Conservation (phyloP, 1,284 basidiomycete genomes). For the Paramarasmius palmivorus region DNA sequence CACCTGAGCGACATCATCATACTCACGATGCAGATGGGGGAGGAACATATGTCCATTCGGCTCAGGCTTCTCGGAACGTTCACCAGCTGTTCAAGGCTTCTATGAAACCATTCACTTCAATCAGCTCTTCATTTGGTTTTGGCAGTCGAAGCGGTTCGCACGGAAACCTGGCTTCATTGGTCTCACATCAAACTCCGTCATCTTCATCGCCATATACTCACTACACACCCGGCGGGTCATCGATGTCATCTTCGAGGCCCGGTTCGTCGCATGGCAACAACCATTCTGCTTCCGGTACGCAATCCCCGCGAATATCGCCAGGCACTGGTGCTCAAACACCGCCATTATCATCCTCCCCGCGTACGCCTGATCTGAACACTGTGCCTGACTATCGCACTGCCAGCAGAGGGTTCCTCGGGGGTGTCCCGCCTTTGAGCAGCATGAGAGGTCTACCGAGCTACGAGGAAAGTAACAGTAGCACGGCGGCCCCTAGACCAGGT, state of each 20-base stretch:
- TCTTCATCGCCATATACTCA: conserved; percentile 34
- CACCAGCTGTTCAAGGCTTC: conserved; percentile 57
- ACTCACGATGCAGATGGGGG: conserved; percentile 22
- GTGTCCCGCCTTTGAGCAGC: conserved; percentile 80
- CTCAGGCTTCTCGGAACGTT: conserved; percentile 50
- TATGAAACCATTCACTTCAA: conserved; percentile 60
- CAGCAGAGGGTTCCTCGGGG: conserved; percentile 81
- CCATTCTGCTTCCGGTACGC: conserved; percentile 10
- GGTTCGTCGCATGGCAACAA: conserved; percentile 12
- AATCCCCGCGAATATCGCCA: conserved; percentile 39
- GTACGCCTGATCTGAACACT: conserved; percentile 45
- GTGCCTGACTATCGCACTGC: conserved; percentile 87
- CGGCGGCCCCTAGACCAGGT: too few species aligned
- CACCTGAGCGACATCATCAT: conserved; percentile 40
- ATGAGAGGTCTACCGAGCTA: conserved; percentile 79
- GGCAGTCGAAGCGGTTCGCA: not conserved
- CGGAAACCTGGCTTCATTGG: conserved; percentile 30
- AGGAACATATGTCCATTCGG: conserved; percentile 54
- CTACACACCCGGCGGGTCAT: conserved; percentile 19
- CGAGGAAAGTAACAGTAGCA: conserved; percentile 49
- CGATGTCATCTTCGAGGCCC: conserved; percentile 1
- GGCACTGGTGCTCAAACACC: conserved; percentile 32
- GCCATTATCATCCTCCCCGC: too few species aligned
- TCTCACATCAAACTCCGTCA: conserved; percentile 32
- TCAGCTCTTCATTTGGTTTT: conserved; percentile 28